Evolutionary conservation across 148 eudicot species (phyloP).

Genomic region (Vaccinium myrtillus): DNA sequence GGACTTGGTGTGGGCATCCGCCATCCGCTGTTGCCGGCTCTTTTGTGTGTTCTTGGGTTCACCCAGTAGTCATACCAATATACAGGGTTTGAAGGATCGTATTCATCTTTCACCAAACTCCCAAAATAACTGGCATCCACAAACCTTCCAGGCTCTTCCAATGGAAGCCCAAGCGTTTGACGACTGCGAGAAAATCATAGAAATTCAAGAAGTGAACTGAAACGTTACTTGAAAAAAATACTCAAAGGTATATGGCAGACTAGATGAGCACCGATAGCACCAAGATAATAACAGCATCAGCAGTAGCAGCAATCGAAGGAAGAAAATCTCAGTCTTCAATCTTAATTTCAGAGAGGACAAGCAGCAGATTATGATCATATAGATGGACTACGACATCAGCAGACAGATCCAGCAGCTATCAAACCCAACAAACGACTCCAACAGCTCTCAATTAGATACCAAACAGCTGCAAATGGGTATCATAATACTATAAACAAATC

Average conservation of each 20-base stretch:
- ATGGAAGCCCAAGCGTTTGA: slow-evolving; percentile 78
- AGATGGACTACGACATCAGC: too few species aligned
- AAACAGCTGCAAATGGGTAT: too few species aligned
- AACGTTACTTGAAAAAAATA: not conserved
- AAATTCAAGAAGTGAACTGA: not conserved
- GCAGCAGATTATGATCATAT: too few species aligned
- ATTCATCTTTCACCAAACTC: slow-evolving; percentile 65
- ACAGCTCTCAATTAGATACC: too few species aligned
- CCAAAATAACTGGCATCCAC: slow-evolving; percentile 68
- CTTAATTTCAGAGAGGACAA: too few species aligned
- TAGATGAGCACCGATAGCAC: too few species aligned
- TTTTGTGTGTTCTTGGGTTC: slow-evolving; percentile 96
- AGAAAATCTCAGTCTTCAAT: too few species aligned
- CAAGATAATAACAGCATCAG: too few species aligned
- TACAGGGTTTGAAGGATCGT: slow-evolving; percentile 71
- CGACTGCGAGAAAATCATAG: slow-evolving; percentile 50
- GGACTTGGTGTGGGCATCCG: slow-evolving; percentile 81
- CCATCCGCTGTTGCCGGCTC: slow-evolving; percentile 68
- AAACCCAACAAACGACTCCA: too few species aligned
- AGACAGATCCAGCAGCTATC: too few species aligned
- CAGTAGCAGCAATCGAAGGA: too few species aligned
- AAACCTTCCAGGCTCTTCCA: slow-evolving; percentile 90
- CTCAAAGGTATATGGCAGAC: not conserved
- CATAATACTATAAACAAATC: too few species aligned
- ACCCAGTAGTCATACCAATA: slow-evolving; percentile 95